Evolutionary conservation across 78 protist species (phyloP).

Genomic region (Thecamonas trahens): DNA sequence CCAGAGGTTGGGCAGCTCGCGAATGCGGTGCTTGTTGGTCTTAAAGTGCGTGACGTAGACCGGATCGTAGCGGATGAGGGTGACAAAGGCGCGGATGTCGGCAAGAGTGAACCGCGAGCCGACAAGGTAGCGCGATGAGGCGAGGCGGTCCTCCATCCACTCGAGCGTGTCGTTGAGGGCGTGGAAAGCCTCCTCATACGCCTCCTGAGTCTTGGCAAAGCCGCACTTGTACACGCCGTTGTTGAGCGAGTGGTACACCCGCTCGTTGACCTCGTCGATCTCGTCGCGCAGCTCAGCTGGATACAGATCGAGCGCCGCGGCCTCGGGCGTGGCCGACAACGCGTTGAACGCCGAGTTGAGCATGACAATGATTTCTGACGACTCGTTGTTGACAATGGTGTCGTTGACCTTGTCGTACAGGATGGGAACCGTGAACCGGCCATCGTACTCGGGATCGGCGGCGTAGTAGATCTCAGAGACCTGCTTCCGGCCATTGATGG

Average conservation of each 20-base stretch:
- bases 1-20: conserved; percentile 61
- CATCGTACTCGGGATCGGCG: conserved; percentile 23
- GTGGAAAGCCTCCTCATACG: conserved; percentile 40
- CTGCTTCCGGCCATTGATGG: conserved; percentile 12
- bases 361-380: conserved; percentile 70
- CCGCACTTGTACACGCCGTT: conserved; percentile 85
- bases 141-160: conserved; percentile 49
- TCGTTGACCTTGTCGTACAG: conserved; percentile 61
- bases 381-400: conserved; percentile 79
- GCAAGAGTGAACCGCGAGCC: conserved; percentile 72
- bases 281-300: conserved; percentile 27
- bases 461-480: conserved; percentile 22
- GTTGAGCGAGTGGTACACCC: conserved; percentile 55
- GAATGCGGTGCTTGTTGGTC: conserved; percentile 32
- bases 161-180: conserved; percentile 61
- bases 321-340: conserved; percentile 30
- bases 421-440: conserved; percentile 65
- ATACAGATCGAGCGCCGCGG: conserved; percentile 60
- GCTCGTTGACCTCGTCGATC: conserved; percentile 57
- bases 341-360: conserved; percentile 60
- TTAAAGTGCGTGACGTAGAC: conserved; percentile 76
- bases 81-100: conserved; percentile 75
- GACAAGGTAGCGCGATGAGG: conserved; percentile 26
- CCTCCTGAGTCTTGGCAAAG: conserved; percentile 58
- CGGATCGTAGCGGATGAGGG: conserved; percentile 81